Conservation (phyloP, 169 alveolate species). For the Theileria orientalis region DNA sequence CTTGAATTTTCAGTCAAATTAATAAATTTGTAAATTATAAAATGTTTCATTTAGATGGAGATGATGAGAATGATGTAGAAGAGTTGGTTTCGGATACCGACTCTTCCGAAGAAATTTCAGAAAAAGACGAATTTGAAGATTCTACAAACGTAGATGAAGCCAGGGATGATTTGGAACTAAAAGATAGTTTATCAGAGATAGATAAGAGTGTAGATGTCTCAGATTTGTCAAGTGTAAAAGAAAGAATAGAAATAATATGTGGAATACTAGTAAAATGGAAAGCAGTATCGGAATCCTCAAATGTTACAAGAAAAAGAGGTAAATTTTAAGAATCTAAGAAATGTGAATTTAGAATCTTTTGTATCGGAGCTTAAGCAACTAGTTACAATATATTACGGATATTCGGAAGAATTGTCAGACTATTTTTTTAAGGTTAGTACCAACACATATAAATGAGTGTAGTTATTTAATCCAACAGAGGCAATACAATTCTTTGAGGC, state of each 20-base stretch:
- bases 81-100: conserved; percentile 1
- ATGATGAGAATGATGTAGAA: background rate
- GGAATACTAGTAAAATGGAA: conserved; percentile 67
- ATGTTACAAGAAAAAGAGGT: conserved; percentile 33
- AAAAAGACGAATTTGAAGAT: conserved; percentile 48
- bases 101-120: background rate
- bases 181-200: conserved; percentile 38
- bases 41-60: background rate
- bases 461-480: conserved; percentile 89
- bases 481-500: conserved; percentile 90
- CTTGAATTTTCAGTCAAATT: too few relatives aligned
- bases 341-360: conserved; percentile 22
- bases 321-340: background rate
- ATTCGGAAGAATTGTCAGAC: conserved; percentile 86
- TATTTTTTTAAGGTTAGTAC: conserved; percentile 69
- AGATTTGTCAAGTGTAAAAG: conserved; percentile 74
- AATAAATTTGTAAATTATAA: too few relatives aligned
- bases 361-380: conserved; percentile 69
- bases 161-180: conserved; percentile 55
- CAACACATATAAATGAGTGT: background rate
- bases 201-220: conserved; percentile 75
- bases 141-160: conserved; percentile 28
- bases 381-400: conserved; percentile 85
- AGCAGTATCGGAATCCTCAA: conserved; percentile 39
- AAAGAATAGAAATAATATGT: conserved; percentile 73